Base-by-base conservation (phyloP, 1,284 basidiomycete species). In the Ceratobasidium sp. region DNA sequence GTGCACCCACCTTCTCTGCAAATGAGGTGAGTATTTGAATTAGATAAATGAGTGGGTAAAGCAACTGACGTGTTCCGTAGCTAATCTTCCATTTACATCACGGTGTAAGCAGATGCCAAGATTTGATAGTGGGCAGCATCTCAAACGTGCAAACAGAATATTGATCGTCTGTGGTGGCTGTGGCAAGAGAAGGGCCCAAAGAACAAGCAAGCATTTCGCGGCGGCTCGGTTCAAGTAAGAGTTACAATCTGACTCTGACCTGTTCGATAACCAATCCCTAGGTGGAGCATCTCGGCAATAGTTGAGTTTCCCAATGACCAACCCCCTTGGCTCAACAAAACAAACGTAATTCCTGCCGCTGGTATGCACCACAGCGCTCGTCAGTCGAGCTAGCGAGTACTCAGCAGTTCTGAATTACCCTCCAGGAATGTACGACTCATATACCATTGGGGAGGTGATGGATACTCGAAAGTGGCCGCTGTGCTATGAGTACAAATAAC, bases 101-200 rank as follows among this genome's bases (percentile, higher is more conserved):
- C 28, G 52, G 64, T 1, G 64, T 55, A 41, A 55, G 64, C 30
- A 8, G 4, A n/a, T 21, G 3, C 23, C 4, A 3, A 10, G 10
- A n/a, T 45, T n/a, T 10, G 16, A 18, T 12, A 14, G 18, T 10
- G 8, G 16, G 16, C 43, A 6, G 43, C 3, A 4, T 10, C 62
- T 34, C 23, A 23, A 21, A 23, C 10, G 14, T 12, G 6, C 26
- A 10, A 43, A 4, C 18, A 67, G 64, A 67, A 67, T 34, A 28
- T 67, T 30, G 64, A 67, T 18, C 64, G 64, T 16, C 52, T 67
- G 2, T 67, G 64, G 64, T 67, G 64, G 64, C 48, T 67, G 1
- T 67, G 64, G 64, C 64, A 67, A 55, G 64, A 67, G 23, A 67
- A 67, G 28, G 39, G n/a, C 23, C 16, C 8, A 14, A 26, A 16